Evolutionary conservation across 2,329 filamentous ascomycete species (phyloP), one percentile per base, ranked within the genome.

Genomic region (Monilinia aucupariae): DNA sequence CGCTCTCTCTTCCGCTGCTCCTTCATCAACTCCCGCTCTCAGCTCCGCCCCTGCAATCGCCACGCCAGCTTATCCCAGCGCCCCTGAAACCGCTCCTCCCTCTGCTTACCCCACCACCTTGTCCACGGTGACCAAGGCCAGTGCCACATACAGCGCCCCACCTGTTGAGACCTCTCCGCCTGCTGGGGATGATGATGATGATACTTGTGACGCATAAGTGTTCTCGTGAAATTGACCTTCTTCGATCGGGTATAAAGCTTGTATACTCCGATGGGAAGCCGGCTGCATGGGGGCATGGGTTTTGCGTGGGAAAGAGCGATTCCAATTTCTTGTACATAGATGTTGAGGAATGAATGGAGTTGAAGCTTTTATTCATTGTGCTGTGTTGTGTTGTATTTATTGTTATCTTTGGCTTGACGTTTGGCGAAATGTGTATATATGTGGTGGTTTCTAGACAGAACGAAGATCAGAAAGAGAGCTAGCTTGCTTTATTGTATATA

Each of bases 141-240:
- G 43, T 8, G 58, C 10, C n/a, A 62, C 60, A 37, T 58, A 32
- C 20, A 58, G 43, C 4, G 52, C 32, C 0, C 25, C 52, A 20
- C 34, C 60, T 1, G 39, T 43, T 13, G 32, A 37, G 20, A 37
- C 60, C n/a, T 22, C 41, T 41, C 37, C 52, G 12, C 22, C 60
- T 0, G 5, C 34, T n/a, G 60, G 8, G 15, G 60, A 32, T 2
- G 51, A 49, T 56, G 50, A 55, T 30, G 27, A 30, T 17, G 52
- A 62, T 22, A 15, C 52, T 34, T 62, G 60, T n/a, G 60, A 51
- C 25, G 52, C 52, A 25, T 62, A 58, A 58, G 34, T 15, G 7
- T 4, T 45, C 12, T 20, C 10, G 12, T 30, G 3, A 20, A 1
- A 17, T 2, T 15, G 37, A 39, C 7, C 8, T n/a, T n/a, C 34